A percentile compares a stretch with the other conserved stretches of the same genome.
phyloP scores from a whole-genome alignment of 495 filamentous ascomycete genomes.

The Penicillium canescens region DNA sequence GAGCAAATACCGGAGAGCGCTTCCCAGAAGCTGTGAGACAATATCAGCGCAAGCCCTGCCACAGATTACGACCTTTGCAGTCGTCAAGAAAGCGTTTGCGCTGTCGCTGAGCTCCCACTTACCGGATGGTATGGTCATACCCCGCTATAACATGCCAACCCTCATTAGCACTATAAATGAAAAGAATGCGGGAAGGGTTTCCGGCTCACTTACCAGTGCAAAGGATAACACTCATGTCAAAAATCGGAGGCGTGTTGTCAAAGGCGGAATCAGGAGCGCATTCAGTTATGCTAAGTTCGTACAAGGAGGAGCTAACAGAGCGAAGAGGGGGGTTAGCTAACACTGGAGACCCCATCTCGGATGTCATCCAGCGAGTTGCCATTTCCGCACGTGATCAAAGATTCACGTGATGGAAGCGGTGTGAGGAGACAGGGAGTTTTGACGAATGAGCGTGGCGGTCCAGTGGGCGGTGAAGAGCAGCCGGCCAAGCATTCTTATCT shows the following conservation, averaged over 20 bases:
- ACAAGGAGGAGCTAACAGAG: no score
- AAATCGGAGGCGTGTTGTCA: not conserved
- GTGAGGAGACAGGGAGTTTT: no score
- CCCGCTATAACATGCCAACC: constrained; percentile 62
- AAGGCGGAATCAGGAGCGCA: not conserved
- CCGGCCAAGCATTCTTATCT: no score
- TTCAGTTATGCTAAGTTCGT: no score
- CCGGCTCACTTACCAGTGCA: constrained; percentile 68
- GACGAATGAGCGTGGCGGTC: no score
- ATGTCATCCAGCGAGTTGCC: no score
- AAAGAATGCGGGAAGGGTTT: constrained; percentile 25
- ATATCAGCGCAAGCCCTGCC: not conserved
- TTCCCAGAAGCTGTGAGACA: constrained; percentile 82
- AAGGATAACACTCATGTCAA: constrained; percentile 80
- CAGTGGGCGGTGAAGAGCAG: no score
- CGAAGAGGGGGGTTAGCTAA: no score
- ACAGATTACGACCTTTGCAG: not conserved
- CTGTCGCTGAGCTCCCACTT: constrained; percentile 27
- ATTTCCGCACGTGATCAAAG: no score
- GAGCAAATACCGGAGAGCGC: constrained; percentile 97
- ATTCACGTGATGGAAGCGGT: no score
- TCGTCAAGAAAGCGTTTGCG: not conserved
- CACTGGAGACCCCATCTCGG: no score
- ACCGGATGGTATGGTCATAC: constrained; percentile 99
- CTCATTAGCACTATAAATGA: constrained; percentile 29